Evolutionary conservation across 495 filamentous ascomycete species (phyloP).

Genomic region (Aspergillus indologenus): DNA sequence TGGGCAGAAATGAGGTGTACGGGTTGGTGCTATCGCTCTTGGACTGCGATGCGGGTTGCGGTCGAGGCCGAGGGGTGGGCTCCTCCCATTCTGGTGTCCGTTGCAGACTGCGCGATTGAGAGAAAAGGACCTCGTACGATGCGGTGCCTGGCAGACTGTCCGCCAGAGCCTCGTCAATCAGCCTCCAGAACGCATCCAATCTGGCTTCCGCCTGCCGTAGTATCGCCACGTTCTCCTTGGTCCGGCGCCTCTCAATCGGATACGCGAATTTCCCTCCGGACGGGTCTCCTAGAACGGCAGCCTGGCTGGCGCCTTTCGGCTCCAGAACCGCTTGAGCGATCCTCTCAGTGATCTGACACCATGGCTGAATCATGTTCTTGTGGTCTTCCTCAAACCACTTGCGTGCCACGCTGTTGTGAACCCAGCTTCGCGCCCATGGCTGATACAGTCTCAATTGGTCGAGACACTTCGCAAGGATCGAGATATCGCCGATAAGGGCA

Average conservation of each 20-base stretch:
- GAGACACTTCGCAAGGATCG: conserved; percentile 36
- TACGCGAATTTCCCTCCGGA: conserved; percentile 39
- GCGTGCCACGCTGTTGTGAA: too few species aligned
- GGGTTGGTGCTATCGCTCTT: conserved; percentile 16
- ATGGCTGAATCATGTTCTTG: conserved; percentile 27
- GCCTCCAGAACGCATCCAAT: conserved; percentile 50
- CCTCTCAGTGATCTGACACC: conserved; percentile 11
- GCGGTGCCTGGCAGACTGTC: conserved; percentile 15
- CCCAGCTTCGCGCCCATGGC: conserved; percentile 43
- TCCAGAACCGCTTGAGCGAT: too few species aligned
- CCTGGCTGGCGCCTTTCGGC: neutral
- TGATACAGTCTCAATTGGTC: conserved; percentile 44
- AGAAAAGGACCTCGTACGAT: conserved; percentile 25
- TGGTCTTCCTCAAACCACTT: conserved; percentile 14
- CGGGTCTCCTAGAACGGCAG: conserved; percentile 20
- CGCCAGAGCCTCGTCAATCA: conserved; percentile 21
- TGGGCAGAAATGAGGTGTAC: conserved; percentile 21
- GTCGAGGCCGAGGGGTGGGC: conserved; percentile 11
- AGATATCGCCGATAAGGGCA: conserved; percentile 37
- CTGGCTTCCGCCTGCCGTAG: conserved; percentile 44
- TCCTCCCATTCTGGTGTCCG: conserved; percentile 51
- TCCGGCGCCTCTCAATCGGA: conserved; percentile 45
- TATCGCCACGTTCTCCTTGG: conserved; percentile 35
- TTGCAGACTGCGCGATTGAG: conserved; percentile 31
- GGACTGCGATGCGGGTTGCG: neutral